These are phyloP conservation scores for Neobulgaria alba DNA, from an alignment of 2,329 filamentous ascomycete genomes.

Conservation along the genomic window DNA sequence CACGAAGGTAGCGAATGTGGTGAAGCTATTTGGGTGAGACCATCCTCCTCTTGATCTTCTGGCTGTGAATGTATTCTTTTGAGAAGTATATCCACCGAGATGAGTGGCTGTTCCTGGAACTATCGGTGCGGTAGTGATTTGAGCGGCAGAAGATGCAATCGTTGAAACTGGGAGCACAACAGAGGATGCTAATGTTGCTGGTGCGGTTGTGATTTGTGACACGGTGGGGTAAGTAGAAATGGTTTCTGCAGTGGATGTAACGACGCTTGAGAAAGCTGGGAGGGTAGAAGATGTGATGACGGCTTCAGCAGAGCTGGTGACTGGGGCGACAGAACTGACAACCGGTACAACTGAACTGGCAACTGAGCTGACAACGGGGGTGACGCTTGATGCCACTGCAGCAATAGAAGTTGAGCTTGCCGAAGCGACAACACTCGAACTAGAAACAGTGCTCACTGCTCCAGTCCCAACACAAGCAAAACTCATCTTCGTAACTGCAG, in stretches of 20 bases:
- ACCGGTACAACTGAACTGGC: too few relatives aligned
- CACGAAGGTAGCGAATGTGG: neutral
- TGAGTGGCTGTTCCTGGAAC: neutral
- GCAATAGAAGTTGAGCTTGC: neutral
- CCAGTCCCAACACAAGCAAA: slow-evolving; percentile 38
- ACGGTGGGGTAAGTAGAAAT: too few relatives aligned
- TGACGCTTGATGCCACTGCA: neutral
- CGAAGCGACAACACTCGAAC: neutral
- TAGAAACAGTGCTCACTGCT: neutral
- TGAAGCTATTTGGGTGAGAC: neutral
- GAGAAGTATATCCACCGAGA: neutral
- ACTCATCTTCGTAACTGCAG: slow-evolving; percentile 37
- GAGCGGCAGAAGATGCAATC: neutral
- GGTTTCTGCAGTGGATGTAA: too few relatives aligned
- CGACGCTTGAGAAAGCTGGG: too few relatives aligned
- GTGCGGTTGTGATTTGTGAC: too few relatives aligned
- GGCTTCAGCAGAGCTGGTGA: neutral
- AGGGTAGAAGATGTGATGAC: too few relatives aligned
- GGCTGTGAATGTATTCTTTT: neutral
- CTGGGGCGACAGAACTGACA: neutral
- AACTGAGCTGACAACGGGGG: neutral
- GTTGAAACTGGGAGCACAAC: too few relatives aligned
- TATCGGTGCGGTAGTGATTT: neutral
- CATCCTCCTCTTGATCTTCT: too few relatives aligned
- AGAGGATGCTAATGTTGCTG: too few relatives aligned